Percentiles rank a stretch among this genome's conserved stretches.
These are phyloP conservation scores for Conticribra guillardii DNA, from an alignment of 108 stramenopile genomes.

Conservation along the genomic window DNA sequence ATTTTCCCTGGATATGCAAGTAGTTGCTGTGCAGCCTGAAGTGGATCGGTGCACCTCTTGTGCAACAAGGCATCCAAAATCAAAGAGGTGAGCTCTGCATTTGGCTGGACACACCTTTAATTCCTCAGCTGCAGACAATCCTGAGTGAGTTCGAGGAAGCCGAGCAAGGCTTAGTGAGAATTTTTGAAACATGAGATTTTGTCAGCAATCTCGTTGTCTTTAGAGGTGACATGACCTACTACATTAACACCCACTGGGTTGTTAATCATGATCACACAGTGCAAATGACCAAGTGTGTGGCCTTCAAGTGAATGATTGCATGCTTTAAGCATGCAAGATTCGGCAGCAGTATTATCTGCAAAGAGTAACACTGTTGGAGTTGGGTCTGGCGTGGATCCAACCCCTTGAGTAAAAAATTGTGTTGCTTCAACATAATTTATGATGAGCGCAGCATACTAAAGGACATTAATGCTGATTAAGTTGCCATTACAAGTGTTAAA, in stretches of 20 bases:
- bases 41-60: background rate
- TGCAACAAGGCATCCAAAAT: conserved; percentile 1
- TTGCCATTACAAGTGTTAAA: background rate
- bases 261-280: background rate
- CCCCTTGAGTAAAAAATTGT: background rate
- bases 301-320: too few relatives aligned
- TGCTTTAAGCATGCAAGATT: background rate
- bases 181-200: background rate
- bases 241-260: conserved; percentile 6
- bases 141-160: background rate
- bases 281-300: background rate
- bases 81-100: background rate
- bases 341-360: background rate
- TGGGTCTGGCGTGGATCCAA: background rate
- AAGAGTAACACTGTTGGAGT: background rate
- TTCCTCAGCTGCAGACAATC: background rate
- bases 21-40: background rate
- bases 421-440: background rate
- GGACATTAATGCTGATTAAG: conserved; percentile 1
- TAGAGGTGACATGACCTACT: background rate
- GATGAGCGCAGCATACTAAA: background rate
- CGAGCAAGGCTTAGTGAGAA: background rate
- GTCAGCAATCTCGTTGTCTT: background rate
- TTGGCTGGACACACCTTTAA: background rate
- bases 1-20: background rate